Percentiles rank a stretch among this genome's conserved stretches.
These are phyloP conservation scores for Yarrowia keelungensis DNA, from an alignment of 805 yeast genomes.

Conservation along the genomic window DNA sequence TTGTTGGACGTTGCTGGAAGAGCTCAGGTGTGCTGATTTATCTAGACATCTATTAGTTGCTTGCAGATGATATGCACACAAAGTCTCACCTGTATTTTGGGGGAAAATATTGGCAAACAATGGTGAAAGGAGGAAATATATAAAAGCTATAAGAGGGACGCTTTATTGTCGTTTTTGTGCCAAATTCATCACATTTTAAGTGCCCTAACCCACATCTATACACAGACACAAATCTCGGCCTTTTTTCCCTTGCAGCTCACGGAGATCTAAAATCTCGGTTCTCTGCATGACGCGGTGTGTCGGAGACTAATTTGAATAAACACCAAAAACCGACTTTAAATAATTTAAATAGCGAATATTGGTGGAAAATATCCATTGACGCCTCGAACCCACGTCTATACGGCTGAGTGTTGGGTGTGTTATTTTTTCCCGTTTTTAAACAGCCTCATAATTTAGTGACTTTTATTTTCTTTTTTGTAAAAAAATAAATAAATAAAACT, in stretches of 20 bases:
- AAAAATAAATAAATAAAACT: background rate
- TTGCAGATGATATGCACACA: constrained; percentile 19
- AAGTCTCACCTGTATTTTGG: constrained; percentile 3
- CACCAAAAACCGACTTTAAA: no score
- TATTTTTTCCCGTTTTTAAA: no score
- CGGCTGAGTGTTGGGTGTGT: no score
- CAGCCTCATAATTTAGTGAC: no score
- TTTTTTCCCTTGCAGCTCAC: background rate
- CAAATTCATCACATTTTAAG: no score
- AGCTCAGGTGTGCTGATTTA: background rate
- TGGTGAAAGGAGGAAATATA: background rate
- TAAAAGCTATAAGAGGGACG: background rate
- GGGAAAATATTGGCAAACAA: background rate
- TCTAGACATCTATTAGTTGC: constrained; percentile 21
- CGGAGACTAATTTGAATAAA: constrained; percentile 3
- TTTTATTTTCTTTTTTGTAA: no score
- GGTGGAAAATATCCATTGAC: no score
- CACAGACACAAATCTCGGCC: no score
- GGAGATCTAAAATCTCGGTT: constrained; percentile 20
- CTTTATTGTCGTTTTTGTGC: no score
- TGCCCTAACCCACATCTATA: background rate
- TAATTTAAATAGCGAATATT: no score
- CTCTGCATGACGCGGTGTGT: constrained; percentile 17
- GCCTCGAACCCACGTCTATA: no score
- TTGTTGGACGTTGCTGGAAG: background rate